A percentile compares a stretch with the other conserved stretches of the same genome.
Evolutionary conservation across 2,329 filamentous ascomycete genomes (phyloP).

Genomic region (Blastomyces parvus): DNA sequence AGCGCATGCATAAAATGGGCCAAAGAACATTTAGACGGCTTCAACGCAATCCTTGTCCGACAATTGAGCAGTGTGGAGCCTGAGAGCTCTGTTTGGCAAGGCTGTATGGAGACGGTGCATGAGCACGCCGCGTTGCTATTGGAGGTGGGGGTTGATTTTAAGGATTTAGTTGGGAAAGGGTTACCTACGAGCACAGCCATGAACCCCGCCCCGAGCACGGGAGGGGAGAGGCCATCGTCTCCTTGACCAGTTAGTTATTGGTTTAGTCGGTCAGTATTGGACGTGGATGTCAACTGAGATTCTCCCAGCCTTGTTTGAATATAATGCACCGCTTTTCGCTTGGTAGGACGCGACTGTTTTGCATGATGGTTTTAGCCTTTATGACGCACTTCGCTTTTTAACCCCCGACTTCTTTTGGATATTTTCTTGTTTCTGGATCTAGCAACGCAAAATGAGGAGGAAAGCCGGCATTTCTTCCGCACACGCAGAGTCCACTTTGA

Average conservation of each 20-base stretch:
- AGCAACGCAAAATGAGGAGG: neutral
- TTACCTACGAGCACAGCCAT: neutral
- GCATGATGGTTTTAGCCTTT: neutral
- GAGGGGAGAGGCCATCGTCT: neutral
- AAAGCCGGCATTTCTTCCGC: neutral
- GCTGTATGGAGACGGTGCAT: constrained; percentile 73
- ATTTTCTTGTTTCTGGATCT: neutral
- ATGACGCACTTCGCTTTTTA: neutral
- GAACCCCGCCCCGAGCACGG: neutral
- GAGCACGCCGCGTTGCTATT: constrained; percentile 70
- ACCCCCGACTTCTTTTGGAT: neutral
- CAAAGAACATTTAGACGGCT: constrained; percentile 86
- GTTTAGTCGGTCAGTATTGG: neutral
- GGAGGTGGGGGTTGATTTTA: constrained; percentile 85
- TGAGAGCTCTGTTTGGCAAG: constrained; percentile 65
- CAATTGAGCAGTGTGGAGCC: constrained; percentile 80
- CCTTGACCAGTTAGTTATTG: neutral
- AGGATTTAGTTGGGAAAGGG: constrained; percentile 54
- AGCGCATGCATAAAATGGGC: constrained; percentile 96
- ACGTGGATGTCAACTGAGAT: neutral
- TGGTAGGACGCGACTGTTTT: neutral
- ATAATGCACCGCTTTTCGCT: neutral
- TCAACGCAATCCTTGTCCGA: constrained; percentile 70
- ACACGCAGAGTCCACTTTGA: neutral
- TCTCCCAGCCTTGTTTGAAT: neutral